phyloP scores from a whole-genome alignment of 2,329 filamentous ascomycete genomes.

The Juglanconis juglandina region DNA sequence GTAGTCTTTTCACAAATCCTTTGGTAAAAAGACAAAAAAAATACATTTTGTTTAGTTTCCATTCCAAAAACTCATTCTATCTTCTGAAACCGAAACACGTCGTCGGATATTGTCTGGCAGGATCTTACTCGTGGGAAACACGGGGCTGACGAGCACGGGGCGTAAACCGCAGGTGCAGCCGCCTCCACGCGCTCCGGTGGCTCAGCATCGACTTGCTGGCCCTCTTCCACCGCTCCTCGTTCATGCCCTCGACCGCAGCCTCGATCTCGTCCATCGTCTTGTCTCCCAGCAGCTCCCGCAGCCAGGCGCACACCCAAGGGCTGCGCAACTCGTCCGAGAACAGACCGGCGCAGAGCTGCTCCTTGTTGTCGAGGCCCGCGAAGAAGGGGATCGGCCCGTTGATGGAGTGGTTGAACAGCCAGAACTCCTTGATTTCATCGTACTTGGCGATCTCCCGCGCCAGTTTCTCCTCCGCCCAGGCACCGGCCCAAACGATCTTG shows the following conservation, averaged over 20 bases:
- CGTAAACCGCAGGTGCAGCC: background rate
- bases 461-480: slow-evolving; percentile 7
- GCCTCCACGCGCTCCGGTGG: background rate
- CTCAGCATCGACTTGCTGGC: background rate
- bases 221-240: background rate
- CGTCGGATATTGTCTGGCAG: no score
- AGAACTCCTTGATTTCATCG: slow-evolving; percentile 13
- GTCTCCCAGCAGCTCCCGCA: slow-evolving; percentile 8
- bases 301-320: slow-evolving; percentile 12
- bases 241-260: background rate
- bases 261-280: slow-evolving; percentile 1
- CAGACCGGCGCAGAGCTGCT: background rate
- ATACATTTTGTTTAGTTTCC: no score
- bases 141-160: background rate
- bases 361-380: slow-evolving; percentile 6
- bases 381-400: background rate
- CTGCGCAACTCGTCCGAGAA: slow-evolving; percentile 12
- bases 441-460: slow-evolving; percentile 10
- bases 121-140: background rate
- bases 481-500: slow-evolving; percentile 3
- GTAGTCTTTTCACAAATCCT: no score
- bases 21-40: no score
- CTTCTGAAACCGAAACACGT: no score
- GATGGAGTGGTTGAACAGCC: slow-evolving; percentile 7
- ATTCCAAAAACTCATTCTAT: no score